phyloP scores from a whole-genome alignment of 2,329 filamentous ascomycete species.

The Aspergillus nomiae region DNA sequence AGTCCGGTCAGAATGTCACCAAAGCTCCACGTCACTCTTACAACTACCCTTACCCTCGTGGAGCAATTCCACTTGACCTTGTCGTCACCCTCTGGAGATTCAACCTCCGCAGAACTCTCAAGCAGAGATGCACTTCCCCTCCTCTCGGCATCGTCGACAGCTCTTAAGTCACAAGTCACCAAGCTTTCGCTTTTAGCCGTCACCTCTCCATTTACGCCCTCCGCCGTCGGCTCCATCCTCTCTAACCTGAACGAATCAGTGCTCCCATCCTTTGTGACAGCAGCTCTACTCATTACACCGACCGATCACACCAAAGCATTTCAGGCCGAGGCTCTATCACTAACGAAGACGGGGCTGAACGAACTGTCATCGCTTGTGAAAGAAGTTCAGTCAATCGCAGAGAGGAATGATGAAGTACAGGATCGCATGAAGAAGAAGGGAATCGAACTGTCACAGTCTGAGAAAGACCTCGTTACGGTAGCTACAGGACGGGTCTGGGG shows the following conservation, averaged over 20 bases:
- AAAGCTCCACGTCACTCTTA: conserved; percentile 33
- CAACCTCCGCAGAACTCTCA: conserved; percentile 12
- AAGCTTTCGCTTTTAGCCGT: conserved; percentile 86
- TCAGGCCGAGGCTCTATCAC: conserved; percentile 63
- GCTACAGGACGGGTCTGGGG: conserved; percentile 81
- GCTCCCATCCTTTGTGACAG: conserved; percentile 73
- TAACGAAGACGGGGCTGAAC: conserved; percentile 61
- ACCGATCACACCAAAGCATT: conserved; percentile 65
- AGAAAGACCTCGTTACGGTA: conserved; percentile 60
- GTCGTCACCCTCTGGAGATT: conserved; percentile 23
- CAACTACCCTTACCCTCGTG: conserved; percentile 39
- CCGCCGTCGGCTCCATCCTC: conserved; percentile 71
- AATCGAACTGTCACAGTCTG: conserved; percentile 27
- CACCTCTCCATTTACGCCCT: conserved; percentile 81
- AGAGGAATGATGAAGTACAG: conserved; percentile 45
- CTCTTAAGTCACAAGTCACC: conserved; percentile 80
- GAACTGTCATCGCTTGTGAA: conserved; percentile 65
- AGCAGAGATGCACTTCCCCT: conserved; percentile 59
- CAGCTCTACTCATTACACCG: conserved; percentile 66
- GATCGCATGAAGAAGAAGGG: conserved; percentile 28
- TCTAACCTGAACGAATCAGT: conserved; percentile 70
- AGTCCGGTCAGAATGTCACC: conserved; percentile 29
- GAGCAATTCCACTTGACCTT: conserved; percentile 43
- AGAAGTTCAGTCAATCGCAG: conserved; percentile 56
- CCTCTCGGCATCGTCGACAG: conserved; percentile 68